phyloP scores from a whole-genome alignment of 208 protist genomes.

The Leishmania gerbilli region DNA sequence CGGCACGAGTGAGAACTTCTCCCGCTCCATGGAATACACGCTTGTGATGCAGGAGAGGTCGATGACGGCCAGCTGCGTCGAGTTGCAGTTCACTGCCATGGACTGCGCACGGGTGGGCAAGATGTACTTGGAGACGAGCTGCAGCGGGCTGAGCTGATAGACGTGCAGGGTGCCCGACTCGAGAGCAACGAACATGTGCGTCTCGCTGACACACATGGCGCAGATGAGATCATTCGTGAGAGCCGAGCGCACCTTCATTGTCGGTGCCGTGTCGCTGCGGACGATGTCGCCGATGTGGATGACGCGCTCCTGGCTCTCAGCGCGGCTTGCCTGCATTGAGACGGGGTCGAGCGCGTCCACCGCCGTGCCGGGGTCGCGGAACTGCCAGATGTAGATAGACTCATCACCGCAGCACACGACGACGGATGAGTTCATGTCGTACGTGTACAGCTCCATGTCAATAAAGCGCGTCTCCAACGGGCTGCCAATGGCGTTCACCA shows the following conservation, averaged over 20 bases:
- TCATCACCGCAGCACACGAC: constrained; percentile 92
- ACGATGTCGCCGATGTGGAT: constrained; percentile 94
- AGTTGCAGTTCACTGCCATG: constrained; percentile 92
- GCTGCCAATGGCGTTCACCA: constrained; percentile 96
- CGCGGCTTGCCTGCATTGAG: constrained; percentile 80
- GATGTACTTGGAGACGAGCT: constrained; percentile 79
- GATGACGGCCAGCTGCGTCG: constrained; percentile 86
- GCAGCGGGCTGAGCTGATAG: constrained; percentile 87
- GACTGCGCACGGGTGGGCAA: constrained; percentile 79
- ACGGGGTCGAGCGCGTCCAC: constrained; percentile 86
- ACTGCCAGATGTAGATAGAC: constrained; percentile 96
- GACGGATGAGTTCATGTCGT: constrained; percentile 92
- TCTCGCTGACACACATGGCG: constrained; percentile 81
- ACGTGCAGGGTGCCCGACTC: constrained; percentile 90
- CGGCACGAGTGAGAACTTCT: constrained; percentile 65
- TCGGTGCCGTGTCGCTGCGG: constrained; percentile 49
- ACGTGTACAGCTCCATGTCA: constrained; percentile 88
- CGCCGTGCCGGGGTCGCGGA: constrained; percentile 76
- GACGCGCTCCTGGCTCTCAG: constrained; percentile 67
- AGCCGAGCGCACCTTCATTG: constrained; percentile 59
- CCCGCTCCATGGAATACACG: constrained; percentile 62
- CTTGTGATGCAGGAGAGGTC: constrained; percentile 90
- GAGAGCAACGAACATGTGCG: constrained; percentile 83
- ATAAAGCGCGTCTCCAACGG: constrained; percentile 93
- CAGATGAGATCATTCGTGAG: constrained; percentile 93